Evolutionary conservation across 2,329 filamentous ascomycete genomes (phyloP).

Genomic region (Exophiala sp.): DNA sequence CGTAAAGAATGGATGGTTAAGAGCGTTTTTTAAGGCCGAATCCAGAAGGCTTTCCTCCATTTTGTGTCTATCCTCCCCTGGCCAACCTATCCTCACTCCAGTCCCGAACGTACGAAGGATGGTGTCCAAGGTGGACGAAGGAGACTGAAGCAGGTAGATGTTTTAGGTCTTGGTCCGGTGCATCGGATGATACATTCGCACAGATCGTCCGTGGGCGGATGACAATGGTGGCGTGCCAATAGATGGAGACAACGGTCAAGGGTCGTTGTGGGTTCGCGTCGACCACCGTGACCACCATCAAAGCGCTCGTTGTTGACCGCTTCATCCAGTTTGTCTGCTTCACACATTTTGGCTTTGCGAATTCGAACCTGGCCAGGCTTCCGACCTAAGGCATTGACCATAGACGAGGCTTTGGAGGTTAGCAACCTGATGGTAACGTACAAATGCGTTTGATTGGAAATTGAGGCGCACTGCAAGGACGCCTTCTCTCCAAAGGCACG

Average conservation of each 20-base stretch:
- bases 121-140: not conserved
- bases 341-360: not conserved
- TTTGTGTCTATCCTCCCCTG: not conserved
- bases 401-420: not conserved
- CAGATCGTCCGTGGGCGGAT: not conserved
- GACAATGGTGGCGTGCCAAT: not conserved
- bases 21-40: slow-evolving; percentile 1
- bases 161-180: too few species aligned
- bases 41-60: not conserved
- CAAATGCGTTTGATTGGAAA: not conserved
- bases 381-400: not conserved
- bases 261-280: not conserved
- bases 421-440: not conserved
- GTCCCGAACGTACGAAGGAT: not conserved
- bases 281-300: not conserved
- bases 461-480: not conserved
- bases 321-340: not conserved
- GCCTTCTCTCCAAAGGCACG: not conserved
- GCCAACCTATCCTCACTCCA: not conserved
- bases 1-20: slow-evolving; percentile 11
- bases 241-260: not conserved
- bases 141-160: too few species aligned
- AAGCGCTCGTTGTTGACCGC: not conserved
- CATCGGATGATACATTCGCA: too few species aligned
- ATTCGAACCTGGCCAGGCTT: too few species aligned